phyloP scores from a whole-genome alignment of 2,329 filamentous ascomycete genomes.

The Trichocomaceae sp. region DNA sequence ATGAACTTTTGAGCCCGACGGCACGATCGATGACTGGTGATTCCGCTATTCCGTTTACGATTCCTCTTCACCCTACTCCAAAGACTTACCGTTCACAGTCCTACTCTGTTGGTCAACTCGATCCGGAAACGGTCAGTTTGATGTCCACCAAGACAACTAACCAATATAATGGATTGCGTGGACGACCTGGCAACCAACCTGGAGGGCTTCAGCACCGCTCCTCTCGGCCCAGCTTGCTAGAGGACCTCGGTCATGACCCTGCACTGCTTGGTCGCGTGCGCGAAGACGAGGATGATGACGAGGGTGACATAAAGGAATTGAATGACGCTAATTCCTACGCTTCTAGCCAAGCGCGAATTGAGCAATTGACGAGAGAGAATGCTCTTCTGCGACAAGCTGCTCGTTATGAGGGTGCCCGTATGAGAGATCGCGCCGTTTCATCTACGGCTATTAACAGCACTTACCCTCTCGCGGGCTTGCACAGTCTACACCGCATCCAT shows the following conservation, averaged over 20 bases:
- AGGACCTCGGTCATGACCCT: slow-evolving; percentile 41
- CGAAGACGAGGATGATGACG: slow-evolving; percentile 41
- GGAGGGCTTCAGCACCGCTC: slow-evolving; percentile 72
- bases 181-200: slow-evolving; percentile 44
- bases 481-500: slow-evolving; percentile 34
- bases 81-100: slow-evolving; percentile 95
- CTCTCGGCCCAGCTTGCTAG: slow-evolving; percentile 51
- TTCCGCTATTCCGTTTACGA: slow-evolving; percentile 67
- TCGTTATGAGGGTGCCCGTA: slow-evolving; percentile 30
- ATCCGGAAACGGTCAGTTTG: slow-evolving; percentile 52
- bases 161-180: slow-evolving; percentile 26
- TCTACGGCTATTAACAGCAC: slow-evolving; percentile 31
- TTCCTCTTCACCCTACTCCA: slow-evolving; percentile 79
- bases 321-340: slow-evolving; percentile 34
- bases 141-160: slow-evolving; percentile 28
- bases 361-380: slow-evolving; percentile 43
- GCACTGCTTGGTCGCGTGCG: slow-evolving; percentile 42
- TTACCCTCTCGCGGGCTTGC: slow-evolving; percentile 26
- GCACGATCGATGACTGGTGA: slow-evolving; percentile 45
- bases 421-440: slow-evolving; percentile 38
- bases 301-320: slow-evolving; percentile 35
- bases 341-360: slow-evolving; percentile 39
- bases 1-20: slow-evolving; percentile 47
- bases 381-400: slow-evolving; percentile 42
- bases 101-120: slow-evolving; percentile 87